A percentile compares a stretch with the other conserved stretches of the same genome.
These are phyloP conservation scores for Trichoderma orchidacearum DNA, from an alignment of 495 filamentous ascomycete species.

Conservation along the genomic window DNA sequence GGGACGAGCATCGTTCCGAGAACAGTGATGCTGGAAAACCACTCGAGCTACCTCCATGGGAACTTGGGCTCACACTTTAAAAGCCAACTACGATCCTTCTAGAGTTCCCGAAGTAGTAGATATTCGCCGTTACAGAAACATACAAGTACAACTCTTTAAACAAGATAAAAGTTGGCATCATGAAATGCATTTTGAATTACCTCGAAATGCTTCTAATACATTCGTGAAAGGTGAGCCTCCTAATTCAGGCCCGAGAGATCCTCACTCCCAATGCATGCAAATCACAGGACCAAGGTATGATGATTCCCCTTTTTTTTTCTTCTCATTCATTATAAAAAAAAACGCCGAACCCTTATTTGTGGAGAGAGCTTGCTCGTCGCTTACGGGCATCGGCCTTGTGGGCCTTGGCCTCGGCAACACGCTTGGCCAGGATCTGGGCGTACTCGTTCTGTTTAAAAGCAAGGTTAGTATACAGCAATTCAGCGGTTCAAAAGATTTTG, in stretches of 20 bases:
- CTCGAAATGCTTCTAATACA: constrained; percentile 3
- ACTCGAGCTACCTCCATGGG: too few relatives aligned
- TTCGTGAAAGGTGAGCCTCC: not conserved
- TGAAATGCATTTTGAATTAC: constrained; percentile 3
- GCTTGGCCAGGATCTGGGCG: constrained; percentile 81
- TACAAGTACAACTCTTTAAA: too few relatives aligned
- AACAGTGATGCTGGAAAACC: too few relatives aligned
- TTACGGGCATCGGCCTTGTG: constrained; percentile 86
- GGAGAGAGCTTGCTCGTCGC: constrained; percentile 90
- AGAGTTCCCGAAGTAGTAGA: too few relatives aligned
- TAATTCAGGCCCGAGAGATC: constrained; percentile 1
- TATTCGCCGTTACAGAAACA: too few relatives aligned
- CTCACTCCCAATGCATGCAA: constrained; percentile 2
- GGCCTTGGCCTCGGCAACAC: constrained; percentile 85
- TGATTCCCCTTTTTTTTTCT: not conserved
- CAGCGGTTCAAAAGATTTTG: not conserved
- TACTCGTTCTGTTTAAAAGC: constrained; percentile 68
- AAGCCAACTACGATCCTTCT: too few relatives aligned
- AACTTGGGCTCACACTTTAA: too few relatives aligned
- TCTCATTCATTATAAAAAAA: constrained; percentile 13
- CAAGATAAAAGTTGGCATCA: not conserved
- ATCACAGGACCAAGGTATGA: not conserved
- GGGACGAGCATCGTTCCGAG: too few relatives aligned
- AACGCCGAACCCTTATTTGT: constrained; percentile 52
- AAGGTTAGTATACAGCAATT: constrained; percentile 10